Base-by-base conservation (phyloP, 2,329 filamentous ascomycete species). In the Ophiostoma sp. region DNA sequence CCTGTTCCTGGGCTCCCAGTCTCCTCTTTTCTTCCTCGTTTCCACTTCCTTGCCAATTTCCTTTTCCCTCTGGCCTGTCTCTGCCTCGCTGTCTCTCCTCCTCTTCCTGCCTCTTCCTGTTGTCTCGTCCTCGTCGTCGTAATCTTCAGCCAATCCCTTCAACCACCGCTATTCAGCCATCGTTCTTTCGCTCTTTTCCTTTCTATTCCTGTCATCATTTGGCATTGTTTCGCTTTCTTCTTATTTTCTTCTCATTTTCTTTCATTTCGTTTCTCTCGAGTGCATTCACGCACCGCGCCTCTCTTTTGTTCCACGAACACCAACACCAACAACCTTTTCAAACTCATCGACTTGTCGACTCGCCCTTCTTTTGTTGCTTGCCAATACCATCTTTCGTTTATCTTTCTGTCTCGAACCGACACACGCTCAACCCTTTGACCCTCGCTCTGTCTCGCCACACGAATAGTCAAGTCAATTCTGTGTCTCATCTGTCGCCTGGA, bases 231-330 rank as follows among this genome's bases (percentile, higher is more conserved):
- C 27, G 27, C 27, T 64, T 40, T 41, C 18, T 36, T 16, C 45
- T 38, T 18, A 27, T 47, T 16, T 2, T 12, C 18, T 49, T 27
- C 44, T 36, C 36, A 49, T 14, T 52, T 62, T 41, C 41, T 64
- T 38, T 40, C 14, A 16, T 64, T 67, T 55, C 16, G 16, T 49
- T 12, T 9, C 67, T 66, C 67, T 55, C 42, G 63, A 27, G 65
- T 64, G 55, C 52, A 27, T 67, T 65, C 41, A 3, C 64, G 64
- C 69, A 68, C 69, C 69, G 69, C 62, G 69, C 66, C 68, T 69
- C 64, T 70, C 69, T 36, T 70, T 70, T 66, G 41, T 42, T 68
- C 45, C 12, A 27, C 44, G 27, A 58, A 63, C 45, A 40, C 42
- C 41, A 41, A 38, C 36, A 16, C 14, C 68, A 38, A 62, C 27